Evolutionary conservation across 305 asterid genomes (phyloP).

Genomic region (Solanum hybrid): DNA sequence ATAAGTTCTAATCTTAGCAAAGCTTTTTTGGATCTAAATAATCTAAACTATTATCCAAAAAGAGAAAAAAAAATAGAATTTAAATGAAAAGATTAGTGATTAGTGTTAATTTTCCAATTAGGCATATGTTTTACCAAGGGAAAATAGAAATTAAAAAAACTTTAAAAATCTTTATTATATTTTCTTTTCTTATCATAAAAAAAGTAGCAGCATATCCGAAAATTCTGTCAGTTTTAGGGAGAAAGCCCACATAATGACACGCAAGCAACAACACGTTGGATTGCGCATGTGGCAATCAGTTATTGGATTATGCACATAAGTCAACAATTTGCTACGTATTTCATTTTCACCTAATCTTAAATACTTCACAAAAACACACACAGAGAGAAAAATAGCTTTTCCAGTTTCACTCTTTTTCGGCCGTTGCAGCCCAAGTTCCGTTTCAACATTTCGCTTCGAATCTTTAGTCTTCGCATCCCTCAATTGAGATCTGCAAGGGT

Average conservation of each 20-base stretch:
- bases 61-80: background rate
- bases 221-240: background rate
- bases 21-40: background rate
- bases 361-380: background rate
- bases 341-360: background rate
- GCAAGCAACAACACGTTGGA: conserved; percentile 1
- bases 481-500: background rate
- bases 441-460: background rate
- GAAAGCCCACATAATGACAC: background rate
- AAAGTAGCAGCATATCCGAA: background rate
- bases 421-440: background rate
- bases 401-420: background rate
- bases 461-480: background rate
- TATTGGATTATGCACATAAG: background rate
- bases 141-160: background rate
- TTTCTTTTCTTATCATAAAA: background rate
- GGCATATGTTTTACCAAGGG: background rate
- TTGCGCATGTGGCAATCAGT: background rate
- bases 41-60: background rate
- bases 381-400: background rate
- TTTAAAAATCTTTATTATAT: background rate
- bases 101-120: background rate
- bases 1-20: background rate
- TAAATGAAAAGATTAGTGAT: background rate
- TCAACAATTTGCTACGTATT: background rate